Percentiles rank a stretch among this genome's conserved stretches.
Conservation (phyloP, 352 stramenopile species). For the Globisporangium splendens region DNA sequence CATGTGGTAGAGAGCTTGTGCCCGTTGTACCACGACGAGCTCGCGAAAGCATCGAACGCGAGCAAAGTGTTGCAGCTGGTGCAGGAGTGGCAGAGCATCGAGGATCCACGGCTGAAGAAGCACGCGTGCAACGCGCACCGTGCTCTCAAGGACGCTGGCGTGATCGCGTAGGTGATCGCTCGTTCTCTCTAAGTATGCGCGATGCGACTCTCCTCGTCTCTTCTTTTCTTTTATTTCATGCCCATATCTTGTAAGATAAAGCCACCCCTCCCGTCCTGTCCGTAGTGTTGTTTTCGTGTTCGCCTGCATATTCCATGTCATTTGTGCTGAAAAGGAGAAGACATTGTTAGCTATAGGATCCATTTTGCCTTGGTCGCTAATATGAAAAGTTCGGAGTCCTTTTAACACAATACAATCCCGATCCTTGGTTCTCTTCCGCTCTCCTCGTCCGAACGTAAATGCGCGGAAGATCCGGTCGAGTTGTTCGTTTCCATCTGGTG, state of each 20-base stretch:
- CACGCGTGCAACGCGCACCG: slow-evolving; percentile 78
- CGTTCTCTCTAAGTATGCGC: slow-evolving; percentile 7
- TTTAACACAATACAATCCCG: too few relatives aligned
- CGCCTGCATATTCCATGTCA: slow-evolving; percentile 11
- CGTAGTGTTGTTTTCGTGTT: slow-evolving; percentile 14
- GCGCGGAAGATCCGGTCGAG: too few relatives aligned
- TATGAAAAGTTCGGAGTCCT: too few relatives aligned
- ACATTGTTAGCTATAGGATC: neutral
- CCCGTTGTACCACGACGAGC: slow-evolving; percentile 75
- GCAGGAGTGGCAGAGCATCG: slow-evolving; percentile 78
- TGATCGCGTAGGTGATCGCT: slow-evolving; percentile 50
- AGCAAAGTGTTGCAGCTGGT: slow-evolving; percentile 60
- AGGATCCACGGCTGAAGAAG: slow-evolving; percentile 83
- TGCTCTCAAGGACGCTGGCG: slow-evolving; percentile 71
- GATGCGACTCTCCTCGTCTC: slow-evolving; percentile 10
- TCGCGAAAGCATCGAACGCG: slow-evolving; percentile 62
- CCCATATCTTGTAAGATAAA: slow-evolving; percentile 41
- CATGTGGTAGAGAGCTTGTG: slow-evolving; percentile 85
- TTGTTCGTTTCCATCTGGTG: slow-evolving; percentile 3
- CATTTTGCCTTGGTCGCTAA: too few relatives aligned
- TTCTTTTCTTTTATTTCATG: slow-evolving; percentile 9
- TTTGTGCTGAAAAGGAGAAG: neutral
- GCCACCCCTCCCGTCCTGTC: slow-evolving; percentile 11
- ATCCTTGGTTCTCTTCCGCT: too few relatives aligned
- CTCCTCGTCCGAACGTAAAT: too few relatives aligned